Evolutionary conservation across 352 stramenopile species (phyloP).

Genomic region (Globisporangium lucens): DNA sequence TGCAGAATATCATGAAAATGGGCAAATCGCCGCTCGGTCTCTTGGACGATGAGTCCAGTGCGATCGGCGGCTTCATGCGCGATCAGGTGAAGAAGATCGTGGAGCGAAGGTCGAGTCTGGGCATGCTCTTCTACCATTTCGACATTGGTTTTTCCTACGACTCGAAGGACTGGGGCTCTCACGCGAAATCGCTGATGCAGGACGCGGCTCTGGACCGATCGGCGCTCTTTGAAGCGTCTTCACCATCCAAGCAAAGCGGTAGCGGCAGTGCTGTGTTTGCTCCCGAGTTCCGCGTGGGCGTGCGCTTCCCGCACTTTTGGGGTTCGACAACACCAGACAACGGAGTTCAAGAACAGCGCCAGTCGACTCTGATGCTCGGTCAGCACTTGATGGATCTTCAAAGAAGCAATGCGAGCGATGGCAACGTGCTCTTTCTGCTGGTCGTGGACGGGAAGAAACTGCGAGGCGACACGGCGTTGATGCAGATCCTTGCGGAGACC

Average conservation of each 20-base stretch:
- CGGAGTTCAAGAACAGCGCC: constrained; percentile 2
- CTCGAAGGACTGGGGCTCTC: constrained; percentile 31
- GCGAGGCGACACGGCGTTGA: constrained; percentile 13
- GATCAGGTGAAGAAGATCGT: constrained; percentile 61
- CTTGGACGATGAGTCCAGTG: constrained; percentile 41
- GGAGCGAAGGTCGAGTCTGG: constrained; percentile 43
- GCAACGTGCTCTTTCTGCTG: constrained; percentile 55
- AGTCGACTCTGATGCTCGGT: constrained; percentile 56
- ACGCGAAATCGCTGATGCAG: constrained; percentile 58
- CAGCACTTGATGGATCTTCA: constrained; percentile 18
- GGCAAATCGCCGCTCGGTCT: constrained; percentile 65
- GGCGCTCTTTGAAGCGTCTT: constrained; percentile 32
- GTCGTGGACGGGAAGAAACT: constrained; percentile 34
- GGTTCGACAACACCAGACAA: constrained; percentile 16
- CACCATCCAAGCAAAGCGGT: constrained; percentile 2
- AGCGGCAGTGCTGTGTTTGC: constrained; percentile 34
- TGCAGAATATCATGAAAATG: constrained; percentile 62
- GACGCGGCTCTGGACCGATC: constrained; percentile 52
- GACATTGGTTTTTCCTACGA: constrained; percentile 84
- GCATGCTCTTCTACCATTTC: constrained; percentile 87
- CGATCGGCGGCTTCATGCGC: constrained; percentile 57
- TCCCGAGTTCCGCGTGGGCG: constrained; percentile 43
- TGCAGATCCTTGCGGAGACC: not conserved
- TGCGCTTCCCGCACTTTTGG: constrained; percentile 75
- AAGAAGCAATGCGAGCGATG: constrained; percentile 9